These are phyloP conservation scores for Cubamyces sp. DNA, from an alignment of 768 basidiomycete species.

Conservation along the genomic window DNA sequence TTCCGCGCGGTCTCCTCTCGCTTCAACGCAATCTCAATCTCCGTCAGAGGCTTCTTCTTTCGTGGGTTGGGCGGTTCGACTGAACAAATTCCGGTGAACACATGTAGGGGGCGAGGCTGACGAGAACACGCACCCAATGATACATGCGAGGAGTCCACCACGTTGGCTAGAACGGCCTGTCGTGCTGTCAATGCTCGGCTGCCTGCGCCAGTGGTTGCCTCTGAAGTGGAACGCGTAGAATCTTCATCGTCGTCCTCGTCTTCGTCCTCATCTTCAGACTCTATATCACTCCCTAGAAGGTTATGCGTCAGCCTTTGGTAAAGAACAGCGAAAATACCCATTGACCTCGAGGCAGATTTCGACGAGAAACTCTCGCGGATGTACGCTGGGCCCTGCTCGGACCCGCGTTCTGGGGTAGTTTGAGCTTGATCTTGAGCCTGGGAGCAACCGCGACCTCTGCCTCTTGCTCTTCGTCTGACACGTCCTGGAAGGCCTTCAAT, in stretches of 20 bases:
- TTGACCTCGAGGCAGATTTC: constrained; percentile 25
- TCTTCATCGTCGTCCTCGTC: constrained; percentile 45
- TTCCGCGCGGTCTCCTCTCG: constrained; percentile 84
- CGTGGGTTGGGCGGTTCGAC: constrained; percentile 41
- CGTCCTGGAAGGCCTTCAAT: constrained; percentile 29
- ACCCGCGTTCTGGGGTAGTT: constrained; percentile 44
- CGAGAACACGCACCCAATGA: constrained; percentile 51
- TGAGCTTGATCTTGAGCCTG: constrained; percentile 65
- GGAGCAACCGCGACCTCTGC: constrained; percentile 31
- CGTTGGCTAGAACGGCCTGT: constrained; percentile 73
- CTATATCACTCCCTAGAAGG: constrained; percentile 42
- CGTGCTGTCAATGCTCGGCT: constrained; percentile 46
- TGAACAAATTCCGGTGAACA: constrained; percentile 5
- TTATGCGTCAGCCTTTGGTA: not conserved
- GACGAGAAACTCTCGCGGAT: constrained; percentile 25
- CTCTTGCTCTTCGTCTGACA: constrained; percentile 36
- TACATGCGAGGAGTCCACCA: constrained; percentile 70
- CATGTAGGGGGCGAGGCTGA: not conserved
- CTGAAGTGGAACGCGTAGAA: constrained; percentile 35
- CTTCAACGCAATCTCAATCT: constrained; percentile 71
- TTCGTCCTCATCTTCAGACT: constrained; percentile 51
- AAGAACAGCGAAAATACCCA: not conserved
- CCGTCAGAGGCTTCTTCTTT: constrained; percentile 71
- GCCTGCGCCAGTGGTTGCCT: constrained; percentile 31
- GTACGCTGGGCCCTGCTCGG: constrained; percentile 11